These are phyloP conservation scores for Cyberlindnera americana DNA, from an alignment of 805 yeast genomes.

Conservation along the genomic window DNA sequence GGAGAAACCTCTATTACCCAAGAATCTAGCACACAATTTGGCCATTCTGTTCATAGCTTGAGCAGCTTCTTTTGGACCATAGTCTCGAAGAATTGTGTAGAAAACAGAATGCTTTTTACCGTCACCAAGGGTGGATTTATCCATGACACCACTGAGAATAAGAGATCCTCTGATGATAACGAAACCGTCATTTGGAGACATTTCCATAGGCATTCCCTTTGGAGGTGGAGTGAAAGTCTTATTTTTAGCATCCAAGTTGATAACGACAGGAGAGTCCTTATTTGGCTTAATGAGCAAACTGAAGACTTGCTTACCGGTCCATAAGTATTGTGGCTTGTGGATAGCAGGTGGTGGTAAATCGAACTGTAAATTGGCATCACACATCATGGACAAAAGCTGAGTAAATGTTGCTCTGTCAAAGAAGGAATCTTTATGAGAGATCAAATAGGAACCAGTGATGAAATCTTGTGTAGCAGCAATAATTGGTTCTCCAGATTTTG, in stretches of 20 bases:
- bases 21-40: constrained; percentile 91
- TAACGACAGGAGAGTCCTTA: constrained; percentile 66
- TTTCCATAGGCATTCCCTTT: constrained; percentile 72
- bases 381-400: constrained; percentile 90
- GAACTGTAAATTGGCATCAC: constrained; percentile 82
- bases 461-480: constrained; percentile 99
- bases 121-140: constrained; percentile 92
- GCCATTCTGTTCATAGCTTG: constrained; percentile 98
- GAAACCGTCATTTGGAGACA: constrained; percentile 97
- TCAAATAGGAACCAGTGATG: constrained; percentile 91
- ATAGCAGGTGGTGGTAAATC: constrained; percentile 96
- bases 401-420: constrained; percentile 82
- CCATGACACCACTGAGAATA: constrained; percentile 92
- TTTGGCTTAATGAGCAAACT: constrained; percentile 85
- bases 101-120: constrained; percentile 97
- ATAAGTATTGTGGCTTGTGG: constrained; percentile 78
- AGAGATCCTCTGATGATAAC: constrained; percentile 88
- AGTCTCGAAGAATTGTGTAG: constrained; percentile 91
- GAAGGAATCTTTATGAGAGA: constrained; percentile 90
- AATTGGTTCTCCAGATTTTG: constrained; percentile 97
- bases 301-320: constrained; percentile 98
- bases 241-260: constrained; percentile 91
- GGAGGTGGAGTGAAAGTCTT: constrained; percentile 83
- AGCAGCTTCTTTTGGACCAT: constrained; percentile 96
- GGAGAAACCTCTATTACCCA: constrained; percentile 95